A percentile compares a stretch with the other conserved stretches of the same genome.
phyloP scores from a whole-genome alignment of 345 rosid genomes.

The Alliaria petiolata region DNA sequence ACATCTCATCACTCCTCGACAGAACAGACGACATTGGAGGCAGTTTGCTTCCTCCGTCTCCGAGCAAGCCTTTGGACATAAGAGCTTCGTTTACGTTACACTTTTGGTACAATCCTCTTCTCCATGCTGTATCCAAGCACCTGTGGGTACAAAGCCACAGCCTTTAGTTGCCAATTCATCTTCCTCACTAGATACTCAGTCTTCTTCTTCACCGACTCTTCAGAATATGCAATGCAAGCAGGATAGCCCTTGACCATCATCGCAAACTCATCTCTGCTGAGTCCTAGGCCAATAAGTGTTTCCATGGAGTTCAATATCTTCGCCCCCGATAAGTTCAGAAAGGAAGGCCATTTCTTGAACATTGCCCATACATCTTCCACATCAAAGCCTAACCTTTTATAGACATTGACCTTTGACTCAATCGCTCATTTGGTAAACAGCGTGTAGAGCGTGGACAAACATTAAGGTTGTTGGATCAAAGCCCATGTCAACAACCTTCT shows the following conservation, averaged over 20 bases:
- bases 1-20: background rate
- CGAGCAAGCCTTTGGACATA: background rate
- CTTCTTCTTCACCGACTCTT: background rate
- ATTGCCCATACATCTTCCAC: too few species aligned
- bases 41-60: background rate
- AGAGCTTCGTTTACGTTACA: too few species aligned
- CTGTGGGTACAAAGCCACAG: background rate
- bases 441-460: constrained; percentile 20
- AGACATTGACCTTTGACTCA: background rate
- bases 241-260: too few species aligned
- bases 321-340: too few species aligned
- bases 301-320: too few species aligned
- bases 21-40: too few species aligned
- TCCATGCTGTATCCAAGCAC: too few species aligned
- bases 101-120: too few species aligned
- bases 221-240: background rate
- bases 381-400: too few species aligned
- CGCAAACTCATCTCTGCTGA: too few species aligned
- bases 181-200: constrained; percentile 32
- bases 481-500: constrained; percentile 8
- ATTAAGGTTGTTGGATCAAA: constrained; percentile 23
- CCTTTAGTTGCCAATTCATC: constrained; percentile 15
- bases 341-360: too few species aligned
- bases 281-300: too few species aligned
- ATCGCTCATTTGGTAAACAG: background rate